Evolutionary conservation across 2,329 filamentous ascomycete species (phyloP).

Genomic region (Daldinia eschscholtzii): DNA sequence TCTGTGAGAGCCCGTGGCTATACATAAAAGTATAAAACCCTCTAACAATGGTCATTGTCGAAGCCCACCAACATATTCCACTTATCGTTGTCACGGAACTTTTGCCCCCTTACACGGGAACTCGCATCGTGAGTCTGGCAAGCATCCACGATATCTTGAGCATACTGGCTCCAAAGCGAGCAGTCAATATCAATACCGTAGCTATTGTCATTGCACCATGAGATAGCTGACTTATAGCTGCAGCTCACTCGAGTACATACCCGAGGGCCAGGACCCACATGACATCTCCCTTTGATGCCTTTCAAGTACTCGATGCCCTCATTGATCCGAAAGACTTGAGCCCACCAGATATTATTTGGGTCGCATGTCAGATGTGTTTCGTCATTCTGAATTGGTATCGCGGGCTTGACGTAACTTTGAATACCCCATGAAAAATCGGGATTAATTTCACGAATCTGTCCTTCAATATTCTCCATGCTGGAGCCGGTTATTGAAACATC

Average conservation of each 20-base stretch:
- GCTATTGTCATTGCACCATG: constrained; percentile 36
- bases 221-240: constrained; percentile 30
- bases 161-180: constrained; percentile 24
- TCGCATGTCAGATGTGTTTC: constrained; percentile 15
- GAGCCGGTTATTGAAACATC: constrained; percentile 28
- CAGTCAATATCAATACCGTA: constrained; percentile 26
- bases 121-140: constrained; percentile 24
- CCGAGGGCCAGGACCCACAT: constrained; percentile 22
- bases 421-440: constrained; percentile 27
- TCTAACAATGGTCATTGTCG: constrained; percentile 6
- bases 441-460: constrained; percentile 27
- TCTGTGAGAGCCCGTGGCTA: too few relatives aligned
- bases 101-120: constrained; percentile 18
- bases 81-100: constrained; percentile 14
- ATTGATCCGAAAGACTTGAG: constrained; percentile 29
- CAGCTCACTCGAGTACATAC: constrained; percentile 33
- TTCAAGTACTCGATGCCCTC: constrained; percentile 36
- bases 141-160: constrained; percentile 26
- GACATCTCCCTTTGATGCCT: constrained; percentile 16
- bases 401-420: background rate
- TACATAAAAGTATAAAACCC: too few relatives aligned
- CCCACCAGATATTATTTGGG: constrained; percentile 31
- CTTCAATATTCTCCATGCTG: constrained; percentile 29
- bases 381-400: background rate
- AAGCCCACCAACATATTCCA: constrained; percentile 33